Base-by-base conservation (phyloP, 2,329 filamentous ascomycete genomes). In the Alternaria triticimaculans region DNA sequence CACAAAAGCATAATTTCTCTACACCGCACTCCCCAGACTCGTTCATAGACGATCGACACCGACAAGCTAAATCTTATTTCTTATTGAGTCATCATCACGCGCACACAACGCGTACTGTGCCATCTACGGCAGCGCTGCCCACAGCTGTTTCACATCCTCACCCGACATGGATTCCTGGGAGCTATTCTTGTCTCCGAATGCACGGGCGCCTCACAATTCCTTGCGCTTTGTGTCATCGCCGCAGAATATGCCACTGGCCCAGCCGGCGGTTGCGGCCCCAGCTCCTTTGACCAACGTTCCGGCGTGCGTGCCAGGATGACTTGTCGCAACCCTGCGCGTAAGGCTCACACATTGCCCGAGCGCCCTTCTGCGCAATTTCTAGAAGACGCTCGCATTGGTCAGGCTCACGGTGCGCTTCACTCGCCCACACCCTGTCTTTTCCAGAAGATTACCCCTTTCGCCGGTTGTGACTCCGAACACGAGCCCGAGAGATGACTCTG, bases 381-480 rank as follows among this genome's bases (percentile, higher is more conserved):
- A 76, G 73, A 78, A 79, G 70, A 62, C 61, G 64, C 66, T 62
- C 61, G 67, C 60, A 68, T 69, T 63, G 64, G 51, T 51, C 58
- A 59, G 37, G 60, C 63, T 70, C 68, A 64, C 72, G 65, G 64
- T 65, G 73, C 69, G 69, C 69, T 58, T 69, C 68, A 72, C 69
- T 71, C 71, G 64, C 68, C 65, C 62, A 69, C 68, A 73, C 67
- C 67, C 73, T 73, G 71, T 69, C 70, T 72, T 75, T 80, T 80
- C 78, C 68, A 75, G 78, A 80, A 79, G 68, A 72, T 69, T 79
- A 63, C 76, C 72, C 75, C 77, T 76, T 78, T 76, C 64, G 69
- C 71, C 67, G 64, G 57, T 53, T 41, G 51, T 59, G 49, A 60
- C 60, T 58, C 53, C 59, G 48, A 57, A 62, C 65, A 57, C 66